Conservation (phyloP, 805 yeast species). For the Candida incommunis region DNA sequence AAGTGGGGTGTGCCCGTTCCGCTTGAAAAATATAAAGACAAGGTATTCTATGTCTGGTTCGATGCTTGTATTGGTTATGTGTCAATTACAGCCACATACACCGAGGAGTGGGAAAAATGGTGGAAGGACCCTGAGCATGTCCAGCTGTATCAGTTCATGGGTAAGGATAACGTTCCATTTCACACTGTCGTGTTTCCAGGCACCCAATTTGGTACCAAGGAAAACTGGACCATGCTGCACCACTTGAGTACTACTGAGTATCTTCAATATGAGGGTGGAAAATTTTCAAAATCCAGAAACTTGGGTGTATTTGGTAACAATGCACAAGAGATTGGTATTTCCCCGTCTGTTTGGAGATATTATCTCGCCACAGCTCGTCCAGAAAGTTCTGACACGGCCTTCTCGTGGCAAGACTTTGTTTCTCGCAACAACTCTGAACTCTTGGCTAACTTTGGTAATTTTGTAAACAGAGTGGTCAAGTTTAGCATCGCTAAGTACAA, state of each 20-base stretch:
- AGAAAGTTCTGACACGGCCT: slow-evolving; percentile 89
- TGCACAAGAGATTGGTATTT: slow-evolving; percentile 83
- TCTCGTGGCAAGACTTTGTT: slow-evolving; percentile 95
- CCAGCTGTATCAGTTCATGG: slow-evolving; percentile 91
- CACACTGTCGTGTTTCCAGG: slow-evolving; percentile 98
- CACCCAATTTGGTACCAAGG: slow-evolving; percentile 74
- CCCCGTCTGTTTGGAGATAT: slow-evolving; percentile 96
- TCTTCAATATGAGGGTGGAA: slow-evolving; percentile 94
- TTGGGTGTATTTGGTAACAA: slow-evolving; percentile 97
- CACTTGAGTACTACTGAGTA: slow-evolving; percentile 93
- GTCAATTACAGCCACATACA: slow-evolving; percentile 90
- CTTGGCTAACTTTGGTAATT: slow-evolving; percentile 91
- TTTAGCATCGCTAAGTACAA: slow-evolving; percentile 83
- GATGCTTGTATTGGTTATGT: slow-evolving; percentile 97
- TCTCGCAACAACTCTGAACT: slow-evolving; percentile 86
- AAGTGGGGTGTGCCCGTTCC: slow-evolving; percentile 99
- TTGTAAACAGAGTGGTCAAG: slow-evolving; percentile 85
- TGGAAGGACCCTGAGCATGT: slow-evolving; percentile 92
- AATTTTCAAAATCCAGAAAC: slow-evolving; percentile 95
- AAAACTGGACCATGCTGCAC: slow-evolving; percentile 80
- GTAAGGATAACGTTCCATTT: slow-evolving; percentile 98
- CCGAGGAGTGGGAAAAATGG: slow-evolving; percentile 74
- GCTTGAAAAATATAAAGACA: slow-evolving; percentile 65
- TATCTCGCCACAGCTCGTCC: slow-evolving; percentile 88
- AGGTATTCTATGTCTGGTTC: slow-evolving; percentile 96